Evolutionary conservation across 2,329 filamentous ascomycete genomes (phyloP).

Genomic region (Ceratocystis ficicola): DNA sequence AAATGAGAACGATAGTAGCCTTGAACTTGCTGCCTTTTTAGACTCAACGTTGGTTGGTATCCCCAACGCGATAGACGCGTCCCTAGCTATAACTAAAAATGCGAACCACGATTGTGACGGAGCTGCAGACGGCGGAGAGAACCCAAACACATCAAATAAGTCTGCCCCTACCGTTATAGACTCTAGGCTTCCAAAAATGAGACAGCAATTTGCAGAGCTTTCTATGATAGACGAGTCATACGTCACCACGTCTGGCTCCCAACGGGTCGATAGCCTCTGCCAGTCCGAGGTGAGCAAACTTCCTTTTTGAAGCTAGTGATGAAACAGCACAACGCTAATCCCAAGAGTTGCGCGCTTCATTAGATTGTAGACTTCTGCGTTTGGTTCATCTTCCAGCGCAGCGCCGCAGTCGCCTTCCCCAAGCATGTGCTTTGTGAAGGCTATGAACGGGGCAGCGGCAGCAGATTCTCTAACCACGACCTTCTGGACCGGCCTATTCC

Average conservation of each 20-base stretch:
- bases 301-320: conserved; percentile 10
- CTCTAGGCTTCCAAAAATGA: background rate
- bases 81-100: background rate
- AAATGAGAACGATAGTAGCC: conserved; percentile 17
- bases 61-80: background rate
- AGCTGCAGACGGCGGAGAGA: background rate
- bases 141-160: background rate
- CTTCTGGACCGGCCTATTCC: conserved; percentile 54
- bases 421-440: conserved; percentile 76
- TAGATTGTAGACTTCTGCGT: conserved; percentile 68
- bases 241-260: conserved; percentile 38
- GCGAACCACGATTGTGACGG: conserved; percentile 1
- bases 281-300: conserved; percentile 49
- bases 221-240: conserved; percentile 39
- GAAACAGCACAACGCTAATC: conserved; percentile 14
- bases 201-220: conserved; percentile 4
- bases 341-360: background rate
- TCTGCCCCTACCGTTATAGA: background rate
- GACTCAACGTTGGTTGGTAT: conserved; percentile 23
- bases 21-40: conserved; percentile 22
- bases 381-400: conserved; percentile 57
- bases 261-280: conserved; percentile 36
- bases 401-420: conserved; percentile 34
- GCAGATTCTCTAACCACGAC: conserved; percentile 28
- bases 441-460: conserved; percentile 44